Conservation (phyloP, 176 grass and related monocot genomes). For the Phoenix roebelenii region DNA sequence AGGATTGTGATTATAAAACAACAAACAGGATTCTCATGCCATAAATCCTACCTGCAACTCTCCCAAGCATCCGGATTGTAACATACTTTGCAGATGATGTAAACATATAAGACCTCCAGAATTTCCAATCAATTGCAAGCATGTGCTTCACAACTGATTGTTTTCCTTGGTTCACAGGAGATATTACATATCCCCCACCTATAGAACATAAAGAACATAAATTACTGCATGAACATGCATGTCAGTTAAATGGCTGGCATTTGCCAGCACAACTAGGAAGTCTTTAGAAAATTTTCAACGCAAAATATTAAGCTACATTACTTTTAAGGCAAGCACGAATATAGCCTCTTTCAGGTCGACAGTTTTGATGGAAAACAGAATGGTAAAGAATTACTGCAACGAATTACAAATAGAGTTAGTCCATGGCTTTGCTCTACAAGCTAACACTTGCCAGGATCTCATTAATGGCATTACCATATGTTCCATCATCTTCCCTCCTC, state of each 20-base stretch:
- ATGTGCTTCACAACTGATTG: slow-evolving; percentile 27
- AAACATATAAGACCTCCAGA: slow-evolving; percentile 26
- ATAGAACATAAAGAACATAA: background rate
- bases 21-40: too few species aligned
- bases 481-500: slow-evolving; percentile 31
- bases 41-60: slow-evolving; percentile 18
- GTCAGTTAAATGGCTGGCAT: background rate
- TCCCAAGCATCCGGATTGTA: slow-evolving; percentile 25
- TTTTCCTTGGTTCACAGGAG: slow-evolving; percentile 25
- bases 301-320: slow-evolving; percentile 60
- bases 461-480: slow-evolving; percentile 5
- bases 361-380: slow-evolving; percentile 89
- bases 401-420: slow-evolving; percentile 13
- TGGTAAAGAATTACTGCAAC: slow-evolving; percentile 91
- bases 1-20: too few species aligned
- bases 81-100: slow-evolving; percentile 23
- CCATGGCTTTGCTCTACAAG: background rate
- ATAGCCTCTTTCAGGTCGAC: slow-evolving; percentile 56
- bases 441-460: background rate
- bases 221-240: background rate
- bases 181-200: slow-evolving; percentile 30
- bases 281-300: too few species aligned
- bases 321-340: slow-evolving; percentile 97
- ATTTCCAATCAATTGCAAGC: slow-evolving; percentile 30
- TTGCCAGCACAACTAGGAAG: too few species aligned